phyloP scores from a whole-genome alignment of 176 grass and related monocot genomes.

The Oryza brachyantha region DNA sequence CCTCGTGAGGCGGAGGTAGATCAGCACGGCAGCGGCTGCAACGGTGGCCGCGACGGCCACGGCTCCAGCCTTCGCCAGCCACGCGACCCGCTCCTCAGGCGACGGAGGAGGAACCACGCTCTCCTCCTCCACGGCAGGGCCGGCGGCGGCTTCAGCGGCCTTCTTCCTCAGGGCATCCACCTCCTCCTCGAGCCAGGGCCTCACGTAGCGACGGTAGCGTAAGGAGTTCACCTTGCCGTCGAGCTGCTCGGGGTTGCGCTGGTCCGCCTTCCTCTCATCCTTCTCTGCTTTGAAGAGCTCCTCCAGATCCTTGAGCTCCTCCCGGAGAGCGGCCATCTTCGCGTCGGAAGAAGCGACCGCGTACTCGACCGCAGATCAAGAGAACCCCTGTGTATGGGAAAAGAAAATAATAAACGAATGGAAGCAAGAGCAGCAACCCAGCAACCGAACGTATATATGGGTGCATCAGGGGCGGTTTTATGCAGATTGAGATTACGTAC shows the following conservation, averaged over 20 bases:
- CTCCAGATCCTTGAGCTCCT: constrained; percentile 35
- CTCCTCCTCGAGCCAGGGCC: constrained; percentile 45
- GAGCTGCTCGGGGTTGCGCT: background rate
- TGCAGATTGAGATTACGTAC: too few relatives aligned
- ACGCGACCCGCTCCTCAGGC: constrained; percentile 11
- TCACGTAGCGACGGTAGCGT: constrained; percentile 30
- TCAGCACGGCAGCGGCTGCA: constrained; percentile 19
- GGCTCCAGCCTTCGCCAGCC: constrained; percentile 19
- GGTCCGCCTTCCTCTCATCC: constrained; percentile 6
- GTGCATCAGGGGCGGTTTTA: too few relatives aligned
- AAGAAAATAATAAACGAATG: too few relatives aligned
- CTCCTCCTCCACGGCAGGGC: background rate
- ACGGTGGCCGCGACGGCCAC: constrained; percentile 24
- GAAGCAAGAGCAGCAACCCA: too few relatives aligned
- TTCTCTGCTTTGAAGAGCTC: constrained; percentile 9
- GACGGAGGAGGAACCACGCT: constrained; percentile 22
- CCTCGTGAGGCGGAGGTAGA: constrained; percentile 54
- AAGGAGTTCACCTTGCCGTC: constrained; percentile 15
- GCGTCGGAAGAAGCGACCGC: constrained; percentile 14
- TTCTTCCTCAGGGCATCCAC: constrained; percentile 34
- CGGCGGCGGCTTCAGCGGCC: background rate
- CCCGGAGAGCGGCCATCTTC: constrained; percentile 23
- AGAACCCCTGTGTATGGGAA: too few relatives aligned
- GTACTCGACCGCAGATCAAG: too few relatives aligned
- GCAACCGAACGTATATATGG: too few relatives aligned